A percentile compares a stretch with the other conserved stretches of the same genome.
Conservation (phyloP, 1,139 yeast genomes). For the Lipomyces yarrowii region DNA sequence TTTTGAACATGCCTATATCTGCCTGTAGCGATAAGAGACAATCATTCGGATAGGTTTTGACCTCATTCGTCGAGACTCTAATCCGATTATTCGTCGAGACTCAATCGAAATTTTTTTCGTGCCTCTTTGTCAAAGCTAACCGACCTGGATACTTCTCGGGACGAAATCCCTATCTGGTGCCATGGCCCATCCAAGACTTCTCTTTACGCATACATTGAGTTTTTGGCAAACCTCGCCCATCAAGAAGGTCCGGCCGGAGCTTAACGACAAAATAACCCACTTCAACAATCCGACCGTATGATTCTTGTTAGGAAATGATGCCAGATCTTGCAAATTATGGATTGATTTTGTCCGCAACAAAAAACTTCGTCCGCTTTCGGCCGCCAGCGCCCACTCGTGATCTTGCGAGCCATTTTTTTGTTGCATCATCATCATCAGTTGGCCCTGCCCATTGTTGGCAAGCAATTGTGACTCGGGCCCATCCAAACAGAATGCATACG, state of each 20-base stretch:
- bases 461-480: conserved; percentile 56
- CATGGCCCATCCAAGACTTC: conserved; percentile 35
- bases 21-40: no score
- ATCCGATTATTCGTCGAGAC: no score
- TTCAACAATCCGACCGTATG: conserved; percentile 41
- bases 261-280: conserved; percentile 34
- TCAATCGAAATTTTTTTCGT: no score
- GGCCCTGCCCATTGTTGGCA: no score
- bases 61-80: no score
- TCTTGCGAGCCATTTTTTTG: conserved; percentile 22
- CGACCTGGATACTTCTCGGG: no score
- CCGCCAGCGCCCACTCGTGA: conserved; percentile 30
- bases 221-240: conserved; percentile 32
- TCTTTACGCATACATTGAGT: conserved; percentile 36
- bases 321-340: conserved; percentile 21
- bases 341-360: conserved; percentile 28
- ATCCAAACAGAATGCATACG: conserved; percentile 53
- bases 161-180: no score
- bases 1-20: no score
- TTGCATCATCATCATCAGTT: no score
- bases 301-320: conserved; percentile 33
- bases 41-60: no score
- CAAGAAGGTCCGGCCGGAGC: conserved; percentile 34
- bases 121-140: no score
- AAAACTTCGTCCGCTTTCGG: conserved; percentile 29